A percentile compares a stretch with the other conserved stretches of the same genome.
Evolutionary conservation across 352 stramenopile genomes (phyloP).

Genomic region (Pythium oligandrum): DNA sequence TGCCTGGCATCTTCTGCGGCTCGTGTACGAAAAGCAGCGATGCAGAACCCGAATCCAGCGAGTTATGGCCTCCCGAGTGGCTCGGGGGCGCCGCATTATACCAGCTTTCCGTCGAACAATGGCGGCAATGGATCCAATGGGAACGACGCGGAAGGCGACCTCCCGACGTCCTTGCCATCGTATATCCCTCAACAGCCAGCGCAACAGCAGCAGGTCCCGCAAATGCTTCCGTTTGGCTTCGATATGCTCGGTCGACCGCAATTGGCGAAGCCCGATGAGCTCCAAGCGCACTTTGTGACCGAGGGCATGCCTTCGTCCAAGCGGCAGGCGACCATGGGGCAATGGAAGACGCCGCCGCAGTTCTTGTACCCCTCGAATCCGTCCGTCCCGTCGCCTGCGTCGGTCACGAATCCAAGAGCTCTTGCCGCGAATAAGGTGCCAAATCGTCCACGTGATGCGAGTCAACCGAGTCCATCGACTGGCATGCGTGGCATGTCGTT

Average conservation of each 20-base stretch:
- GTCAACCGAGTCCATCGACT: slow-evolving; percentile 40
- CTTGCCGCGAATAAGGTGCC: not conserved
- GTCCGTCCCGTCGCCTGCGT: slow-evolving; percentile 5
- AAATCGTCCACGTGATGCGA: slow-evolving; percentile 9
- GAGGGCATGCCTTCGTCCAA: slow-evolving; percentile 25
- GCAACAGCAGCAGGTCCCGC: slow-evolving; percentile 14
- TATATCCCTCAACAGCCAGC: slow-evolving; percentile 51
- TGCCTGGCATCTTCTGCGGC: no score
- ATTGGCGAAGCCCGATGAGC: slow-evolving; percentile 21
- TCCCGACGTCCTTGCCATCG: slow-evolving; percentile 69
- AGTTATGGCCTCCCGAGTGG: no score
- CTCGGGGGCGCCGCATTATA: no score
- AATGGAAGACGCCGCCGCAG: slow-evolving; percentile 63
- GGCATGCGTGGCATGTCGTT: slow-evolving; percentile 64
- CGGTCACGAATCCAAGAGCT: not conserved
- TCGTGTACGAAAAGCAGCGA: no score
- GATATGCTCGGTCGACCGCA: slow-evolving; percentile 24
- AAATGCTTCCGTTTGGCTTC: slow-evolving; percentile 28
- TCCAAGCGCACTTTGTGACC: slow-evolving; percentile 21
- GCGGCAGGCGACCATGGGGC: slow-evolving; percentile 40
- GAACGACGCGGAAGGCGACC: slow-evolving; percentile 40
- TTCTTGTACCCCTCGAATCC: slow-evolving; percentile 41
- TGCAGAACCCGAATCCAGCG: no score
- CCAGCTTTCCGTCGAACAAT: not conserved
- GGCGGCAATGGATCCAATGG: slow-evolving; percentile 10